Conservation (phyloP, 2,329 filamentous ascomycete species). For the Monosporascus ibericus region DNA sequence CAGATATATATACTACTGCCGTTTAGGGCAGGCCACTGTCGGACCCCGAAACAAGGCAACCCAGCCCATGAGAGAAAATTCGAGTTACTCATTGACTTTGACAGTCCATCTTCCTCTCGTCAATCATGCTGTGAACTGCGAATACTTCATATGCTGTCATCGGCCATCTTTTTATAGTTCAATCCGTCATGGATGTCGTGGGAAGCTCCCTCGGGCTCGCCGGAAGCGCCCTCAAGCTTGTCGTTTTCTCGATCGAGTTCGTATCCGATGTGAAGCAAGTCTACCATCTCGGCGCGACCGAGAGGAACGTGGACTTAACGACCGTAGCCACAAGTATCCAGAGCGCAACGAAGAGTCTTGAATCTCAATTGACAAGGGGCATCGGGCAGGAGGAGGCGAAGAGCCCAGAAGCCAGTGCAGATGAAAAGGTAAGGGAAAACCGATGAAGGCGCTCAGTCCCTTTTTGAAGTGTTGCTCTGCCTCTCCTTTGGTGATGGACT, state of each 20-base stretch:
- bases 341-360: slow-evolving; percentile 8
- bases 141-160: background rate
- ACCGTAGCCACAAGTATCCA: slow-evolving; percentile 10
- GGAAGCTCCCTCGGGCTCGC: slow-evolving; percentile 11
- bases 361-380: slow-evolving; percentile 6
- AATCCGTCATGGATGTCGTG: slow-evolving; percentile 8
- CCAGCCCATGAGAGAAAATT: too few species aligned
- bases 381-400: background rate
- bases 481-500: background rate
- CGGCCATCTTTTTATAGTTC: too few species aligned
- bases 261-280: slow-evolving; percentile 15
- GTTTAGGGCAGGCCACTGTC: too few species aligned
- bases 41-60: too few species aligned
- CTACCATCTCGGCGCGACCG: slow-evolving; percentile 12
- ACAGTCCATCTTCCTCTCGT: background rate
- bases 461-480: background rate
- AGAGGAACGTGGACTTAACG: slow-evolving; percentile 10
- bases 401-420: background rate
- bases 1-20: too few species aligned
- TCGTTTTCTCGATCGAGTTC: slow-evolving; percentile 15
- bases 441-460: background rate
- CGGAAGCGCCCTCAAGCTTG: slow-evolving; percentile 12
- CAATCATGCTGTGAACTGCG: background rate
- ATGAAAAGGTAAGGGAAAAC: slow-evolving; percentile 7
- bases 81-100: too few species aligned